Percentiles rank a stretch among this genome's conserved stretches.
phyloP scores from a whole-genome alignment of 2,329 filamentous ascomycete genomes.

The Fusarium circinatum region DNA sequence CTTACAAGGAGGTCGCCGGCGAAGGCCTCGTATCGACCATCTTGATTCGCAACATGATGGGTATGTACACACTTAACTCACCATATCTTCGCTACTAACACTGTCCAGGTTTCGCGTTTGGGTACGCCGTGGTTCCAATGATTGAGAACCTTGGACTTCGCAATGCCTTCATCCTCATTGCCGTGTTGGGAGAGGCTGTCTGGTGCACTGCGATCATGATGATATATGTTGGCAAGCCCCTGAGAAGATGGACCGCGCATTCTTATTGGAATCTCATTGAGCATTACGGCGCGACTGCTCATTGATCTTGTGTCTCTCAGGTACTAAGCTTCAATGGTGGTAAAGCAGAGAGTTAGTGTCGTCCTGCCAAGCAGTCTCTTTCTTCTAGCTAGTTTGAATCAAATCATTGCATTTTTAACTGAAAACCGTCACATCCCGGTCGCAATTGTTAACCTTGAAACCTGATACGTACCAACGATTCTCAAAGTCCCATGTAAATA shows the following conservation, averaged over 20 bases:
- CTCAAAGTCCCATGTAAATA: not conserved
- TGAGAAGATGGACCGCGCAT: not conserved
- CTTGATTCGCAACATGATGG: slow-evolving; percentile 6
- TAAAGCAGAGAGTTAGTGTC: not conserved
- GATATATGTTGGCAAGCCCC: not conserved
- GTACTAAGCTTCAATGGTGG: not conserved
- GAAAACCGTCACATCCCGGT: fast-evolving
- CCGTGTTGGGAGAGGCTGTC: not conserved
- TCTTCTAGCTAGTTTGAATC: not conserved
- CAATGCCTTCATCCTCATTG: not conserved
- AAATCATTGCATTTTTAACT: too few species aligned
- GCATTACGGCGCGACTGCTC: not conserved
- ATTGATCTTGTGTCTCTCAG: not conserved
- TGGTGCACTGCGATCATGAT: slow-evolving; percentile 3
- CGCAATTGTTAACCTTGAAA: not conserved
- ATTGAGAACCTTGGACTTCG: not conserved
- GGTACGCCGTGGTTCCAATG: slow-evolving; percentile 1
- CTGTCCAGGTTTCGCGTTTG: not conserved
- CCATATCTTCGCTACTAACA: not conserved
- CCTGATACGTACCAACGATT: not conserved
- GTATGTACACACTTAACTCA: not conserved
- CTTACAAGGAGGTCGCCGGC: slow-evolving; percentile 1
- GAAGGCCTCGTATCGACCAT: not conserved
- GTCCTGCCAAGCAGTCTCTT: too few species aligned
- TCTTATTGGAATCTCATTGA: slow-evolving; percentile 1